Evolutionary conservation across 495 filamentous ascomycete genomes (phyloP).

Genomic region (Pyrenula massariospora): DNA sequence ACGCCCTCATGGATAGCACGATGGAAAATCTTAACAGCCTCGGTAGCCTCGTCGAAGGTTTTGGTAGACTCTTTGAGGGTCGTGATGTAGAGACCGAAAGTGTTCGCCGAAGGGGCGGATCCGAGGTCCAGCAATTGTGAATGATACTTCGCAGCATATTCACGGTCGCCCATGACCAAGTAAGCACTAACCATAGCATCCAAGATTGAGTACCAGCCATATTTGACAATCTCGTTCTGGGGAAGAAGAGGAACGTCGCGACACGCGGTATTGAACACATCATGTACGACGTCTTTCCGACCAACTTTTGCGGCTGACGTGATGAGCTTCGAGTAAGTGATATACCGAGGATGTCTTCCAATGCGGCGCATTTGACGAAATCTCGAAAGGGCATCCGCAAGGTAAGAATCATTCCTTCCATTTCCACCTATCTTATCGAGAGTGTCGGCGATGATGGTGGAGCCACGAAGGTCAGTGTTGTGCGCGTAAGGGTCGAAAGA

Average conservation of each 20-base stretch:
- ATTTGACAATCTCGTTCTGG: conserved; percentile 73
- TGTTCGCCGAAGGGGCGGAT: conserved; percentile 86
- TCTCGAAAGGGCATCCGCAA: conserved; percentile 69
- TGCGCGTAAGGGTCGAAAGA: conserved; percentile 81
- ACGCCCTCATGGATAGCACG: conserved; percentile 89
- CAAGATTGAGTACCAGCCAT: conserved; percentile 89
- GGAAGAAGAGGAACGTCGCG: conserved; percentile 73
- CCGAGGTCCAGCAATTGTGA: conserved; percentile 82
- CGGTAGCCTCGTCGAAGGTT: conserved; percentile 93
- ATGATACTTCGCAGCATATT: conserved; percentile 72
- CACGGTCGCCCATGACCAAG: conserved; percentile 69
- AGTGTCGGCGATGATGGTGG: conserved; percentile 74
- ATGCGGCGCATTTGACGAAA: conserved; percentile 87
- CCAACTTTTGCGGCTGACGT: conserved; percentile 74
- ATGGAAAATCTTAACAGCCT: conserved; percentile 94
- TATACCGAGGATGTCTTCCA: conserved; percentile 85
- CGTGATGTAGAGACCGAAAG: conserved; percentile 95
- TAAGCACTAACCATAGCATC: conserved; percentile 95
- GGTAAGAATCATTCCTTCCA: conserved; percentile 44
- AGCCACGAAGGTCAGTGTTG: conserved; percentile 85
- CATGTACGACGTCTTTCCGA: conserved; percentile 67
- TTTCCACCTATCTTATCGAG: conserved; percentile 60
- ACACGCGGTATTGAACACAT: conserved; percentile 78
- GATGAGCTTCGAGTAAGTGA: conserved; percentile 92
- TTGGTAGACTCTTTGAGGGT: conserved; percentile 92